These are phyloP conservation scores for Bruguiera gymnorhiza DNA, from an alignment of 345 rosid species.

Conservation along the genomic window DNA sequence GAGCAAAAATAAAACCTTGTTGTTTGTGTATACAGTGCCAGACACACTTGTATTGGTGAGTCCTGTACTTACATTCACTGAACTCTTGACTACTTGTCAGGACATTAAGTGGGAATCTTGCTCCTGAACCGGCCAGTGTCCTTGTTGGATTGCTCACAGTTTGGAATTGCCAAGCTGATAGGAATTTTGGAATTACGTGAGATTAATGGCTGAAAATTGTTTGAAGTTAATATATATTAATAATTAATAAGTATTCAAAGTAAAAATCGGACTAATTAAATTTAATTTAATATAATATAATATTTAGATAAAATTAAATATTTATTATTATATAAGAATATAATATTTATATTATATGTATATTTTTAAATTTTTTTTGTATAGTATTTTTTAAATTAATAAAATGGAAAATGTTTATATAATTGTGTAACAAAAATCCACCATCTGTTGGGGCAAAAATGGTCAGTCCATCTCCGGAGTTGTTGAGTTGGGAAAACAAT, in stretches of 20 bases:
- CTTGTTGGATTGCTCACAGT: constrained; percentile 20
- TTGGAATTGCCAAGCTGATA: constrained; percentile 29
- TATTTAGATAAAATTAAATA: too few relatives aligned
- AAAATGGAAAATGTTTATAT: too few relatives aligned
- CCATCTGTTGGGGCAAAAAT: constrained; percentile 23
- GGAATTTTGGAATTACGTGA: constrained; percentile 19
- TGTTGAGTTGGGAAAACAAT: constrained; percentile 18
- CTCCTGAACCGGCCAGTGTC: constrained; percentile 20
- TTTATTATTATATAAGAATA: too few relatives aligned
- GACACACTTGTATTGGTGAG: constrained; percentile 32
- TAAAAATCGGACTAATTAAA: too few relatives aligned
- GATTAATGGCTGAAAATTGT: constrained; percentile 6
- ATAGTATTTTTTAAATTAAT: too few relatives aligned
- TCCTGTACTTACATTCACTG: constrained; percentile 39
- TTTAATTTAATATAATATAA: too few relatives aligned
- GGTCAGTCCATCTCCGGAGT: constrained; percentile 18
- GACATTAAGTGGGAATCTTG: constrained; percentile 4
- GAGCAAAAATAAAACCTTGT: constrained; percentile 36
- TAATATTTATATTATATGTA: too few relatives aligned
- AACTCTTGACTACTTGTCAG: constrained; percentile 19
- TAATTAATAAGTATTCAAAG: too few relatives aligned
- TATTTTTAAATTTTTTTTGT: too few relatives aligned
- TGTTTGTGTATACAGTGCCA: constrained; percentile 29
- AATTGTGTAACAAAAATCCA: neutral
- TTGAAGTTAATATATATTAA: too few relatives aligned